Base-by-base conservation (phyloP, 768 basidiomycete genomes). In the Amanita jacksonii region DNA sequence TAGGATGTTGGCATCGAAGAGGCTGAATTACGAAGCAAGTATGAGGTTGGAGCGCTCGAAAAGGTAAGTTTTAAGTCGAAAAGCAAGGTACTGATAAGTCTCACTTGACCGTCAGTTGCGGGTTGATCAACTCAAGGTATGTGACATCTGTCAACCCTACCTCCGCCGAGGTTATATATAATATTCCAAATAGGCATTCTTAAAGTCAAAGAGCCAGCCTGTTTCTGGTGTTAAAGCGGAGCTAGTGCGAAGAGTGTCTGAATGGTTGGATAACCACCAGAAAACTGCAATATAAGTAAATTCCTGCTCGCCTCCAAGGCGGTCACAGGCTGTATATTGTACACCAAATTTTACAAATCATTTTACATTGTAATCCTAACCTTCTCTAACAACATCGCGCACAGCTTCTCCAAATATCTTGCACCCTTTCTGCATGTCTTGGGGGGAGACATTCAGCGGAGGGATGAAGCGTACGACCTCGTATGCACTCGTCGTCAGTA, bases 391-490 rank as follows among this genome's bases (percentile, higher is more conserved):
- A 38, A 85, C 81, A 51, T 87, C 83, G 57, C 72, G 69, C 9
- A 91, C 73, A 7, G 85, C 77, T 56, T 84, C 73, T 25, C 55
- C 66, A 59, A 89, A 88, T 20, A 87, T 79, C 30, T 59, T 55
- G 46, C 67, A 68, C 0, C 85, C 85, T 57, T 79, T 77, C 53
- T 63, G 69, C 66, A 96, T 64, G 57, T 97, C 89, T 58, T 70
- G 74, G 60, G 76, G 61, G 18, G 72, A 75, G 49, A 94, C 76
- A 57, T 89, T 93, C 54, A 97, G 62, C 12, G 94, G 77, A 3
- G 94, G 94, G 54, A 98, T 97, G 69, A 98, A 96, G 56, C 92
- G 71, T 46, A 96, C 67, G 10, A 84, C 83, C 59, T 93, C 85
- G 59, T 85, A 93, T 19, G 87, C 72, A 40, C 85, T 88, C 19